Base-by-base conservation (phyloP, 495 filamentous ascomycete genomes). In the Aspergillus avenaceus region DNA sequence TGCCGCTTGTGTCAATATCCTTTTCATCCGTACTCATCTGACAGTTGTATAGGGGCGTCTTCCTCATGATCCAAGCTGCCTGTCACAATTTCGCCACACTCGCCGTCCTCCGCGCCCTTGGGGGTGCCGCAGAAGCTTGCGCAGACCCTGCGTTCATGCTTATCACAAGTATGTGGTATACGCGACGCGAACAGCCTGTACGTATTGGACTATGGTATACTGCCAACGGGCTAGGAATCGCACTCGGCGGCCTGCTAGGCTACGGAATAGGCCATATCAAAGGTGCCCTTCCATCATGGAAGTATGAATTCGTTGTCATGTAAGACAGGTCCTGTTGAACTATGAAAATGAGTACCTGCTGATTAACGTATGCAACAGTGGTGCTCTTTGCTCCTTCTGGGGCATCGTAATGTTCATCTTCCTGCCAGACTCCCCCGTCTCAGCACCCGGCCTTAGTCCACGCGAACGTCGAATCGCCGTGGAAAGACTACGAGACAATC, bases 371-470 rank as follows among this genome's bases (percentile, higher is more conserved):
- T 7, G 8, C 3, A 27, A 25, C 27, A 69, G 66, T 60, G 80
- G 81, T 13, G 68, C 78, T 25, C 67, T 84, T 19, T 84, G 80
- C 19, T 65, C 76, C 14, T 11, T 69, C 14, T 84, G 80, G 67
- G 82, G 80, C 11, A 61, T 84, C 28, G 74, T 84, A 27, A 74
- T 77, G 52, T 78, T 80, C 51, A 72, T 79, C 27, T 69, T 80
- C 55, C 81, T 86, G 50, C 83, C 83, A 0, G 82, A 84, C 54
- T 81, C 81, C 2, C 83, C 83, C 0, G 78, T 85, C 59, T 77
- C 76, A 0, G 81, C 83, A 5, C 77, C 73, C 28, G 82, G 82
- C 32, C 76, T 85, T 23, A 77, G 49, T 25, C 69, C 76, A 38
- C 70, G 73, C 46, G 75, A 85, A 55, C 80, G 82, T 43, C 67